Evolutionary conservation across 2,329 filamentous ascomycete genomes (phyloP), one percentile per base, ranked within the genome.

Genomic region (Fusarium proliferatum): DNA sequence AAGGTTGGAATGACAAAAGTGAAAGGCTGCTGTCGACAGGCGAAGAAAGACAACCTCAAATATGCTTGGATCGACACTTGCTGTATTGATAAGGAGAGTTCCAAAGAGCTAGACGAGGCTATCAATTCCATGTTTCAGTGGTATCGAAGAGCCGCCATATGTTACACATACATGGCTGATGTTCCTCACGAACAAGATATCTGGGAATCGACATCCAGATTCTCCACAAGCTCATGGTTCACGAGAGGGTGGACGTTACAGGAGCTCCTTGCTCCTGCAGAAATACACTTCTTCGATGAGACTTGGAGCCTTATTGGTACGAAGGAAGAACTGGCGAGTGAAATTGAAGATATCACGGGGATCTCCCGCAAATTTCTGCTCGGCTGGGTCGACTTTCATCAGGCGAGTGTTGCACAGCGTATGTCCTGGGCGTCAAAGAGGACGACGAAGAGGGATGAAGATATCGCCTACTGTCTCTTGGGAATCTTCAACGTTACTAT

Each of bases 101-200:
- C 60, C 2, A 66, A 51, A 12, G 64, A 66, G n/a, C 38, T 66
- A 1, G 60, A 64, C 0, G 64, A 66, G 17, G 51, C 64, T 3
- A 66, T 66, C 4, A 64, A 64, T 9, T 64, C 64, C 4, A 66
- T 66, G 49, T 66, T 64, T 3, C 49, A 58, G 11, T 66, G 64
- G 64, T 66, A 66, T 28, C 23, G 26, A 1, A 21, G 9, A 17
- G 60, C 64, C 0, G 21, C 26, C 2, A 33, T 58, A 4, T 66
- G 49, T 8, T 64, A 64, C 16, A 66, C 64, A 0, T 66, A 66
- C 19, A 48, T 66, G 33, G 39, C 6, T 1, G 64, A 66, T 3
- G 33, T 66, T 9, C 38, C 41, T 2, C 4, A n/a, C 4, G 30
- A 26, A 1, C 42, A 65, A 2, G 16, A 66, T 23, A 11, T 51